These are phyloP conservation scores for Ganoderma leucocontextum DNA, from an alignment of 1,284 basidiomycete species.

Conservation along the genomic window DNA sequence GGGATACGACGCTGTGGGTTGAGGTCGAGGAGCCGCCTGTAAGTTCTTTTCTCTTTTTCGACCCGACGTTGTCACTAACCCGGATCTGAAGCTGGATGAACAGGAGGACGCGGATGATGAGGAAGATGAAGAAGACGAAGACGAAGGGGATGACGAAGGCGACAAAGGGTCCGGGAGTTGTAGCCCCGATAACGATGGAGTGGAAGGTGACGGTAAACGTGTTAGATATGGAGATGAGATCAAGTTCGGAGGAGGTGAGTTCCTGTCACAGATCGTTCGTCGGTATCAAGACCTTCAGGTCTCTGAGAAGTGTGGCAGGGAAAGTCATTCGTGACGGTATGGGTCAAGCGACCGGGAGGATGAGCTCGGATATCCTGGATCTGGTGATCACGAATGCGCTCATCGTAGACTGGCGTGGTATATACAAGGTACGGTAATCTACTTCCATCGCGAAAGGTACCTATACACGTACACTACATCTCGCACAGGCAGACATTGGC, in stretches of 20 bases:
- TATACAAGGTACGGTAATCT: slow-evolving; percentile 79
- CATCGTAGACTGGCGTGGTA: slow-evolving; percentile 94
- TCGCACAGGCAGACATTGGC: slow-evolving; percentile 91
- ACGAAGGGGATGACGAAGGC: too few species aligned
- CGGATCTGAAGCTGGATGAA: too few species aligned
- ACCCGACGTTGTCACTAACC: too few species aligned
- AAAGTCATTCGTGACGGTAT: slow-evolving; percentile 96
- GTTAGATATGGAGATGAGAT: slow-evolving; percentile 88
- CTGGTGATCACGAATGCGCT: slow-evolving; percentile 95
- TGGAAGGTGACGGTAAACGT: too few species aligned
- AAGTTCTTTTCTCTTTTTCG: too few species aligned
- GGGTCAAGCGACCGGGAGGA: slow-evolving; percentile 88
- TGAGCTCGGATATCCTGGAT: slow-evolving; percentile 80
- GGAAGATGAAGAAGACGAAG: too few species aligned
- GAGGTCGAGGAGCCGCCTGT: slow-evolving; percentile 70
- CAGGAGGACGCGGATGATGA: too few species aligned
- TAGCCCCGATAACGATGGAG: too few species aligned
- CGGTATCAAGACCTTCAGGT: background rate
- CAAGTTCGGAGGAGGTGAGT: slow-evolving; percentile 94
- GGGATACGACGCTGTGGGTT: slow-evolving; percentile 92
- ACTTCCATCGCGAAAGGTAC: background rate
- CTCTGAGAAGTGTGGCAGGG: slow-evolving; percentile 51
- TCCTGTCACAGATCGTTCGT: background rate
- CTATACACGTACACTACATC: slow-evolving; percentile 2
- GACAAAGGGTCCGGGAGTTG: too few species aligned